Conservation (phyloP, 2,329 filamentous ascomycete genomes). For the Colletotrichum cereale region DNA sequence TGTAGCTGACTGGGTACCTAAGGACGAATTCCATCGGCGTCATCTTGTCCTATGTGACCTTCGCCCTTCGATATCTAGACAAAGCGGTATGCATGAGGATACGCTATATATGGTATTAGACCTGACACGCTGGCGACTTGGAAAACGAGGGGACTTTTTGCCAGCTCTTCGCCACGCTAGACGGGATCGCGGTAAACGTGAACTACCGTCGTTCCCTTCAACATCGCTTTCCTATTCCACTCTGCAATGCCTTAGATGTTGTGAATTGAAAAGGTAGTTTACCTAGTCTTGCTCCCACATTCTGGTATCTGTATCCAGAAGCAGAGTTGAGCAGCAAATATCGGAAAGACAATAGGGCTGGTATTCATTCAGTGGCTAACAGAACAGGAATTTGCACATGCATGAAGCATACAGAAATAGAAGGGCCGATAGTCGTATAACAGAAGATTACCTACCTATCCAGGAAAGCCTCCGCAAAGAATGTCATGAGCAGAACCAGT, state of each 20-base stretch:
- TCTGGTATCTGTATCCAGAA: constrained; percentile 46
- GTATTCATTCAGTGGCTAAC: constrained; percentile 44
- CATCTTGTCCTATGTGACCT: not conserved
- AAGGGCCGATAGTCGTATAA: not conserved
- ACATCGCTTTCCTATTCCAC: constrained; percentile 46
- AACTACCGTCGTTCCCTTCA: constrained; percentile 48
- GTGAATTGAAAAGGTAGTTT: constrained; percentile 43
- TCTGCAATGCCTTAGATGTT: constrained; percentile 47
- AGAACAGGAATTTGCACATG: not conserved
- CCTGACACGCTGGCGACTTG: constrained; percentile 39
- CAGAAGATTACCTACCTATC: not conserved
- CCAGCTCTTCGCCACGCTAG: constrained; percentile 44
- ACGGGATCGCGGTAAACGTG: constrained; percentile 46
- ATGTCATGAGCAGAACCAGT: no score
- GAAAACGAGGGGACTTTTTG: constrained; percentile 45
- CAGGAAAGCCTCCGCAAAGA: not conserved
- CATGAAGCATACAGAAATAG: not conserved
- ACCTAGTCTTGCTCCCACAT: constrained; percentile 42
- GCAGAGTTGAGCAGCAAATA: constrained; percentile 44
- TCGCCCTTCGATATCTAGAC: not conserved
- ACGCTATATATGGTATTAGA: not conserved
- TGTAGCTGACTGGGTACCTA: no score
- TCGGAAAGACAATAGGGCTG: constrained; percentile 41
- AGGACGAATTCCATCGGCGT: not conserved
- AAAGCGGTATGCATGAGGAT: not conserved